phyloP scores from a whole-genome alignment of 306 rosid species.

The Gleditsia sinensis region DNA sequence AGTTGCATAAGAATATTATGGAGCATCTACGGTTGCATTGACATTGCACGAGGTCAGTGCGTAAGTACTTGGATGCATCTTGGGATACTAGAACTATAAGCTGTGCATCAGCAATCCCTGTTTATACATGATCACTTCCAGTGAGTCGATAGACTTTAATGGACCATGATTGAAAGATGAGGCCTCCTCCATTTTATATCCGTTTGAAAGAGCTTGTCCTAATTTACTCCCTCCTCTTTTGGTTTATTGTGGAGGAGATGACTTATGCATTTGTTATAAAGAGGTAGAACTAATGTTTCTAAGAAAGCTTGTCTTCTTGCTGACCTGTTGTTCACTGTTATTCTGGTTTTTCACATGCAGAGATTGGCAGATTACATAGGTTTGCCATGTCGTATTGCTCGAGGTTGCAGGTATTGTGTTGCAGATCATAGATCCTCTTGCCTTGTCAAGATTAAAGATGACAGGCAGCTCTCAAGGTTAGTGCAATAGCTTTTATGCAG shows the following conservation, averaged over 20 bases:
- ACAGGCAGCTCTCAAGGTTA: constrained; percentile 68
- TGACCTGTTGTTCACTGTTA: background rate
- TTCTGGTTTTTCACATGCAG: constrained; percentile 51
- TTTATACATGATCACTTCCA: too few species aligned
- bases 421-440: constrained; percentile 97
- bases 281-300: background rate
- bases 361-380: constrained; percentile 95
- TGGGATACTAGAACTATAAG: too few species aligned
- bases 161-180: too few species aligned
- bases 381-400: constrained; percentile 97
- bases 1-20: too few species aligned
- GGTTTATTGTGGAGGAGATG: background rate
- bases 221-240: background rate
- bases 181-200: background rate
- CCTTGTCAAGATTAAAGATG: constrained; percentile 80
- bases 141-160: too few species aligned
- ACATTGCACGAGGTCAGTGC: too few species aligned
- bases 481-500: constrained; percentile 21
- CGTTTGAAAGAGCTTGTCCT: background rate
- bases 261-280: background rate
- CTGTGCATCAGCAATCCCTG: too few species aligned
- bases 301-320: constrained; percentile 2
- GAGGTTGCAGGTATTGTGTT: constrained; percentile 91
- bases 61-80: too few species aligned
- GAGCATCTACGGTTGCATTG: too few species aligned